These are phyloP conservation scores for Aristolochia californica DNA, from an alignment of 164 flowering plant genomes.

Conservation along the genomic window DNA sequence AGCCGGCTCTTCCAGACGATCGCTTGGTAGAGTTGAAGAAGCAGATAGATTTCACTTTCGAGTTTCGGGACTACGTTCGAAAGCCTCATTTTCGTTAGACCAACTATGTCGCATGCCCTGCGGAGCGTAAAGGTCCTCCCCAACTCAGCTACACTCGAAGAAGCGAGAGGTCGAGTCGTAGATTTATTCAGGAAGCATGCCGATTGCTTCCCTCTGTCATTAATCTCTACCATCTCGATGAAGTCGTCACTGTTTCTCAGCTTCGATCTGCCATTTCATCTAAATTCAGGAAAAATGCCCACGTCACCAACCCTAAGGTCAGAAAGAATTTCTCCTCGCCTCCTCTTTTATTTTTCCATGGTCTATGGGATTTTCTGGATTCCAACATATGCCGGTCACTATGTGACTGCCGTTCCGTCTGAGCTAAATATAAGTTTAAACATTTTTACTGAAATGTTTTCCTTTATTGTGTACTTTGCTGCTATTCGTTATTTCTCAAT, in stretches of 20 bases:
- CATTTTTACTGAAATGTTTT: no score
- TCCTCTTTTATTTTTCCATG: not conserved
- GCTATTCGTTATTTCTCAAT: no score
- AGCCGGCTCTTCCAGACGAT: no score
- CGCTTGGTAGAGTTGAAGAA: no score
- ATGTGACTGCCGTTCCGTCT: no score
- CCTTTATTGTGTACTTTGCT: slow-evolving; percentile 6
- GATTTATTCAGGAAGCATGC: slow-evolving; percentile 77
- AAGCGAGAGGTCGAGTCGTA: slow-evolving; percentile 52
- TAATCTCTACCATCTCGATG: slow-evolving; percentile 72
- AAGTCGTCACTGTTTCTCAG: slow-evolving; percentile 52
- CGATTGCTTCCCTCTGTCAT: slow-evolving; percentile 69
- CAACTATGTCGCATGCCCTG: slow-evolving; percentile 42
- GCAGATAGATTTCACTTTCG: no score
- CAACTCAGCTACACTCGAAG: slow-evolving; percentile 61
- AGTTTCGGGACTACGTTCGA: no score
- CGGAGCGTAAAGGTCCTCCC: slow-evolving; percentile 57
- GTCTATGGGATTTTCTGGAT: not conserved
- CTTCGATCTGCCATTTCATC: slow-evolving; percentile 68
- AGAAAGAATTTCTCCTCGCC: no score
- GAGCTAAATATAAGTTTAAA: no score
- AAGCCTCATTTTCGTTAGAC: no score
- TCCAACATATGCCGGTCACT: no score
- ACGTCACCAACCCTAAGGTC: slow-evolving; percentile 68
- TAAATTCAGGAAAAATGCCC: slow-evolving; percentile 67